Conservation (phyloP, 2,329 filamentous ascomycete species). For the Colletotrichum tofieldiae region DNA sequence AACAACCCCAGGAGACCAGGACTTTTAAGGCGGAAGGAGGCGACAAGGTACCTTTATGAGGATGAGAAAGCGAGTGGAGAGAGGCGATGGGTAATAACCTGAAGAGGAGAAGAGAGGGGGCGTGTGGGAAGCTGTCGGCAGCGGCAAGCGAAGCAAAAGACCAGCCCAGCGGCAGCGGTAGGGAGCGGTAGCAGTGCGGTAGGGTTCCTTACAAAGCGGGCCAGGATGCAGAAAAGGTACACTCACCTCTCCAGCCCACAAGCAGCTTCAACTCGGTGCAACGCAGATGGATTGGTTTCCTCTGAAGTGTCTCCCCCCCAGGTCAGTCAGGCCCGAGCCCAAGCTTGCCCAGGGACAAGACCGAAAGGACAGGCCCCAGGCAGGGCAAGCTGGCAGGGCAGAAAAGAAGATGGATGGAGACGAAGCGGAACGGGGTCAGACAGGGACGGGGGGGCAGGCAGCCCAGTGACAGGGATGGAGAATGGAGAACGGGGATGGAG, state of each 20-base stretch:
- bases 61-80: conserved; percentile 14
- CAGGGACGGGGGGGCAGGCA: neutral
- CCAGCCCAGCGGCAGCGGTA: conserved; percentile 17
- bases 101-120: conserved; percentile 36
- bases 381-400: conserved; percentile 12
- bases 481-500: neutral
- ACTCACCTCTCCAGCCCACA: neutral
- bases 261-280: conserved; percentile 3
- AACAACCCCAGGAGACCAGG: conserved; percentile 10
- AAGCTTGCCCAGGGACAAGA: conserved; percentile 3
- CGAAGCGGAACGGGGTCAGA: neutral
- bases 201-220: conserved; percentile 4
- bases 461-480: neutral
- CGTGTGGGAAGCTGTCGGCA: conserved; percentile 34
- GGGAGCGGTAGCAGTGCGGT: conserved; percentile 3
- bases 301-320: neutral
- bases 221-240: neutral
- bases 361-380: neutral
- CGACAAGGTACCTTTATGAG: conserved; percentile 33
- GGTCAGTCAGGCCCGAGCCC: neutral
- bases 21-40: conserved; percentile 34
- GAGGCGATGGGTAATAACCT: neutral
- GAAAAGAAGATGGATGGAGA: conserved; percentile 12
- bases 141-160: conserved; percentile 27
- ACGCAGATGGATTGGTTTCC: conserved; percentile 1